Base-by-base conservation (phyloP, 2,329 filamentous ascomycete species). In the Clonostachys sp. region DNA sequence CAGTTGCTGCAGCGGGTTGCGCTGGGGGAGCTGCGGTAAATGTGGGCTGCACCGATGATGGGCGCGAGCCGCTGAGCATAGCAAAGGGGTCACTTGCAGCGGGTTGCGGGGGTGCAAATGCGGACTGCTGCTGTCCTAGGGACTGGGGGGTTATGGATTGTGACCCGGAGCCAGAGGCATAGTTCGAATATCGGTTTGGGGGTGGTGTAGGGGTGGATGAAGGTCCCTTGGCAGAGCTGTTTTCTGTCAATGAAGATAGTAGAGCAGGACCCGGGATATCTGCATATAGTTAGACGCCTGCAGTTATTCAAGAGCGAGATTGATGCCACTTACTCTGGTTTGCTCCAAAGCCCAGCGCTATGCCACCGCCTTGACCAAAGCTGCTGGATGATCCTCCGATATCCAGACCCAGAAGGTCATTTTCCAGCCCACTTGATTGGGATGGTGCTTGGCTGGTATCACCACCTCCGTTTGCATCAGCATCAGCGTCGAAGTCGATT, bases 391-490 rank as follows among this genome's bases (percentile, higher is more conserved):
- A 57, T 44, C 87, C 84, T 44, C 83, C 83, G 59, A 99, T 81
- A 39, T 91, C 95, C 41, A 99, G 71, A 1, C 94, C 94, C 5
- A 99, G 75, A 8, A 99, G 74, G 61, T 99, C 94, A 62, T 95
- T 91, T 61, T 96, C 91, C 18, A 97, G 66, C 13, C 87, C 84
- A 46, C 80, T 83, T 1, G 80, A 70, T 48, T 81, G 78, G 13
- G 73, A 65, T 30, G 24, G 24, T 18, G 70, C 39, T 24, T 41
- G 39, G 6, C 45, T 36, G 16, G 12, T 67, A 42, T 53, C 8
- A 72, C 72, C 68, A 41, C 72, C 64, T 24, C 74, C 72, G 48
- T 72, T 74, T 39, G 77, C 70, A 38, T 84, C 83, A 8, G 83
- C 60, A 42, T 83, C 80, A 5, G 67, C 85, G 50, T 87, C 89